A percentile compares a stretch with the other conserved stretches of the same genome.
These are phyloP conservation scores for Salix caprea DNA, from an alignment of 345 rosid species.

Conservation along the genomic window DNA sequence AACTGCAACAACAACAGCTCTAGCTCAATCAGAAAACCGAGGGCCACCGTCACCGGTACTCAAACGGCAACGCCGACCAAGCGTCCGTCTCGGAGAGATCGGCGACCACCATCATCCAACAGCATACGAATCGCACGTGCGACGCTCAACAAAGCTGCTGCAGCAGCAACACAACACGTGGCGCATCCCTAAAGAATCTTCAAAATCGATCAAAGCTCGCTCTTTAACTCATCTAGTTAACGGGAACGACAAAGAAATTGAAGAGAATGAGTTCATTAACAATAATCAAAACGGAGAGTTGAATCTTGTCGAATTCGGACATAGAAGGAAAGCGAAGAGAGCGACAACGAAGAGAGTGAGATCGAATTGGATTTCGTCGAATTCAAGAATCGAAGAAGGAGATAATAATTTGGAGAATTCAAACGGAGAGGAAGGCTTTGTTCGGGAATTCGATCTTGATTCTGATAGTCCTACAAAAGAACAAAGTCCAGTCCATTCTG, in stretches of 20 bases:
- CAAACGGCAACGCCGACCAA: slow-evolving; percentile 33
- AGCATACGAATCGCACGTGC: slow-evolving; percentile 38
- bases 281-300: slow-evolving; percentile 25
- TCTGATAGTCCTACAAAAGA: slow-evolving; percentile 22
- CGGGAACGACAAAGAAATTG: slow-evolving; percentile 37
- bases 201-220: slow-evolving; percentile 52
- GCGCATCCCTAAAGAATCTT: slow-evolving; percentile 37
- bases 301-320: slow-evolving; percentile 27
- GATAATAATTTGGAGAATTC: not conserved
- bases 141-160: slow-evolving; percentile 30
- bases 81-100: slow-evolving; percentile 37
- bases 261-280: slow-evolving; percentile 21
- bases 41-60: slow-evolving; percentile 20
- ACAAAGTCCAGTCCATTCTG: slow-evolving; percentile 26
- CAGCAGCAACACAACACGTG: slow-evolving; percentile 26
- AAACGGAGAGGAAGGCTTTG: slow-evolving; percentile 13
- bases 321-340: slow-evolving; percentile 33
- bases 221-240: slow-evolving; percentile 54
- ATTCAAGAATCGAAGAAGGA: slow-evolving; percentile 12
- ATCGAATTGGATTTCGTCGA: slow-evolving; percentile 32
- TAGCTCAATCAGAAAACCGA: slow-evolving; percentile 23
- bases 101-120: slow-evolving; percentile 27
- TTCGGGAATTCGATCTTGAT: slow-evolving; percentile 25
- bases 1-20: not conserved
- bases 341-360: slow-evolving; percentile 24